Percentiles rank a stretch among this genome's conserved stretches.
phyloP scores from a whole-genome alignment of 495 filamentous ascomycete genomes.

The Penicillium bialowiezense region DNA sequence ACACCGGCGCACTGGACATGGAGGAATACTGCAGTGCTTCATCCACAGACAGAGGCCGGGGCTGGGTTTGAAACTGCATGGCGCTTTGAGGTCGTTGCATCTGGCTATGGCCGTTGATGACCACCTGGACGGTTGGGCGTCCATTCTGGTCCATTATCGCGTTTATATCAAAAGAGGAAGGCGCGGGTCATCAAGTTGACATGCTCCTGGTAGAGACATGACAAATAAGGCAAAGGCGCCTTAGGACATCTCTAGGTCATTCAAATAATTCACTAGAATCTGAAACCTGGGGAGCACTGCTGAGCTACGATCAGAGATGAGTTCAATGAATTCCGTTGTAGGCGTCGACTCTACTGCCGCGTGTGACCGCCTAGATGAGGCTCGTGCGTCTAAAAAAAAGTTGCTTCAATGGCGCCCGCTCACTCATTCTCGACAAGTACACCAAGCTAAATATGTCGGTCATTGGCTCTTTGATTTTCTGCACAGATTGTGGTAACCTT shows the following conservation, averaged over 20 bases:
- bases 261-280: neutral
- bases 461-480: conserved; percentile 90
- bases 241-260: conserved; percentile 16
- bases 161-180: conserved; percentile 29
- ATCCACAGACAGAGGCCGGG: conserved; percentile 60
- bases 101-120: conserved; percentile 41
- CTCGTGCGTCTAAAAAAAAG: conserved; percentile 34
- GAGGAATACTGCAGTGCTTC: conserved; percentile 91
- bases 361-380: conserved; percentile 36
- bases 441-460: conserved; percentile 59
- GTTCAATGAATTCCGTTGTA: conserved; percentile 21
- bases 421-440: too few relatives aligned
- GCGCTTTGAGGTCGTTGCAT: conserved; percentile 24
- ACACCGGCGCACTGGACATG: conserved; percentile 83
- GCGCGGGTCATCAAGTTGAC: conserved; percentile 42
- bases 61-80: conserved; percentile 27
- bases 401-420: neutral
- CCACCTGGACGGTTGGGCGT: conserved; percentile 43
- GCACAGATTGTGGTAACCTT: conserved; percentile 88
- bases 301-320: conserved; percentile 13
- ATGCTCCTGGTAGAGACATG: conserved; percentile 53
- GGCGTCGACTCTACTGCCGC: conserved; percentile 27
- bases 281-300: neutral
- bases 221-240: conserved; percentile 15
- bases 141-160: conserved; percentile 42